Conservation (phyloP, 805 yeast genomes). For the Candida orba region DNA sequence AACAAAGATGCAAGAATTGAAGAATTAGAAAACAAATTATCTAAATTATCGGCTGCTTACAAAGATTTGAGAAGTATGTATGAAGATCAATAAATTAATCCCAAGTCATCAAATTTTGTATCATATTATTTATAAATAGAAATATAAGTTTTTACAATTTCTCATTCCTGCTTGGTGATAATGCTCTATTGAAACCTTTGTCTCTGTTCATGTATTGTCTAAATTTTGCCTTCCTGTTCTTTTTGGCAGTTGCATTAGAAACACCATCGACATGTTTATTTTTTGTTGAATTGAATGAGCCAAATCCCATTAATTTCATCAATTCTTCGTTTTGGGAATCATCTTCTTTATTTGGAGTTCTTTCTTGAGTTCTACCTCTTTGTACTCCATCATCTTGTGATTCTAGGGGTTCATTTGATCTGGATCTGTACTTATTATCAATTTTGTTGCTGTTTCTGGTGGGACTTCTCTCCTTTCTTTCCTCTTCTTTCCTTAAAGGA, state of each 20-base stretch:
- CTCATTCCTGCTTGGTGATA: constrained; percentile 38
- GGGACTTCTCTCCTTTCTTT: constrained; percentile 2
- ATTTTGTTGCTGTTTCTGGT: background rate
- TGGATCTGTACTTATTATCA: background rate
- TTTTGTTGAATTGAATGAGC: constrained; percentile 48
- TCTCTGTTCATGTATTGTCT: constrained; percentile 55
- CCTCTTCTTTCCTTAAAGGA: background rate
- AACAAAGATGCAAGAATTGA: constrained; percentile 25
- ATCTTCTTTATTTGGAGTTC: constrained; percentile 10
- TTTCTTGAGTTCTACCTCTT: constrained; percentile 19
- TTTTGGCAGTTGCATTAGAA: constrained; percentile 35
- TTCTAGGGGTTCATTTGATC: constrained; percentile 5
- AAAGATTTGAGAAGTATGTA: constrained; percentile 50
- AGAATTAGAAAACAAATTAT: constrained; percentile 39
- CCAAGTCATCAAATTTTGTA: background rate
- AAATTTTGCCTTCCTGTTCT: constrained; percentile 36
- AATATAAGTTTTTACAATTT: too few relatives aligned
- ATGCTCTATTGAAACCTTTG: constrained; percentile 48
- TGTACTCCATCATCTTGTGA: constrained; percentile 4
- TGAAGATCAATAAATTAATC: constrained; percentile 47
- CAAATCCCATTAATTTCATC: constrained; percentile 51
- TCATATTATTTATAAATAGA: too few relatives aligned
- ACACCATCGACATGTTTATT: constrained; percentile 47
- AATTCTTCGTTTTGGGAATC: constrained; percentile 19
- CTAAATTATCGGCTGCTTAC: constrained; percentile 51